These are phyloP conservation scores for Crithidia brevicula DNA, from an alignment of 208 protist species.

Conservation along the genomic window DNA sequence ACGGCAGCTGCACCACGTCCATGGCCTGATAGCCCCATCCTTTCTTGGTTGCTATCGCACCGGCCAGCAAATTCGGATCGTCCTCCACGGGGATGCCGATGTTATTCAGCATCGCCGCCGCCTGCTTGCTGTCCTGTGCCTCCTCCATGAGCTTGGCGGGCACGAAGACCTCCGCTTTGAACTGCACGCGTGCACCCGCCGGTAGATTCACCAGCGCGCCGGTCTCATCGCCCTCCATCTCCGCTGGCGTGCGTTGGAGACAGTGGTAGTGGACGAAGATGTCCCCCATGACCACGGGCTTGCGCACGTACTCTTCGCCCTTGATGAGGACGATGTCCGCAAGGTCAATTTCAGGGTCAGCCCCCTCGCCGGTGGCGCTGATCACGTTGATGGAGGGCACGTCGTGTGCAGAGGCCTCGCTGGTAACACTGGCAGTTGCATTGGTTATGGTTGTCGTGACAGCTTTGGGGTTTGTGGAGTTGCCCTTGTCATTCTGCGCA, in stretches of 20 bases:
- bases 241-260: conserved; percentile 8
- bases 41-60: conserved; percentile 24
- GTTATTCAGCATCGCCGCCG: conserved; percentile 30
- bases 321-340: conserved; percentile 23
- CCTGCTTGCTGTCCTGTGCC: conserved; percentile 29
- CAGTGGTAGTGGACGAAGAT: conserved; percentile 58
- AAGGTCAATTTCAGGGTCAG: conserved; percentile 1
- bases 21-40: conserved; percentile 33
- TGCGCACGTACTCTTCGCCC: conserved; percentile 26
- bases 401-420: background rate
- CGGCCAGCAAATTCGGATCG: conserved; percentile 21
- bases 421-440: background rate
- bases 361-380: background rate
- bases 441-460: background rate
- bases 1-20: conserved; percentile 9
- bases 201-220: conserved; percentile 15
- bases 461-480: no score
- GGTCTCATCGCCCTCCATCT: conserved; percentile 1
- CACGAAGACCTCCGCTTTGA: conserved; percentile 32
- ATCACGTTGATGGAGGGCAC: conserved; percentile 5
- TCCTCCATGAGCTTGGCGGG: conserved; percentile 23
- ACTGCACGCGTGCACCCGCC: conserved; percentile 26
- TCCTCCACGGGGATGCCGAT: conserved; percentile 18
- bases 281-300: conserved; percentile 41
- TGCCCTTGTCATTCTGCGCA: no score